Conservation (phyloP, 441 rosid species). For the Monsonia emarginata region DNA sequence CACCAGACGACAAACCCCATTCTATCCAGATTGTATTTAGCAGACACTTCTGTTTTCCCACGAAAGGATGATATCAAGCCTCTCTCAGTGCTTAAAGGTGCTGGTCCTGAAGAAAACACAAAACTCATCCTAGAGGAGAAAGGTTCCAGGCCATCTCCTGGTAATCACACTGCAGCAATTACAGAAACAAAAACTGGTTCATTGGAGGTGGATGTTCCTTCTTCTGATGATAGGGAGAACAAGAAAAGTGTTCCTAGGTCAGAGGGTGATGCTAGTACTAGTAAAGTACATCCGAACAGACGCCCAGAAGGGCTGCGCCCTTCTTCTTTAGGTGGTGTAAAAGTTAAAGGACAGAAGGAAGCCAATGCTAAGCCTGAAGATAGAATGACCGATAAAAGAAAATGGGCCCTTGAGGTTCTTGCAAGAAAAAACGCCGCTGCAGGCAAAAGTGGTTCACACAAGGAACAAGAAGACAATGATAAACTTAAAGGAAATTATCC, state of each 20-base stretch:
- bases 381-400: conserved; percentile 70
- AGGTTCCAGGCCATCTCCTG: conserved; percentile 26
- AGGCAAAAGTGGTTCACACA: conserved; percentile 39
- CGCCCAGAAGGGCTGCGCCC: conserved; percentile 22
- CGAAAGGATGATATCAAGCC: conserved; percentile 80
- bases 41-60: conserved; percentile 93
- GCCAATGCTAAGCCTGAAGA: conserved; percentile 36
- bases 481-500: conserved; percentile 69
- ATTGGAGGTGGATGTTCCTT: conserved; percentile 29
- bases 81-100: conserved; percentile 39
- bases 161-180: conserved; percentile 24
- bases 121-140: conserved; percentile 25
- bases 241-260: conserved; percentile 35
- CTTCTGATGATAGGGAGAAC: conserved; percentile 30
- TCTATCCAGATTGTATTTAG: conserved; percentile 87
- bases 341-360: conserved; percentile 32
- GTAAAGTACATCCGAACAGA: conserved; percentile 27
- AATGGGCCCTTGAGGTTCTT: conserved; percentile 92
- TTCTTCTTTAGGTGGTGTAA: conserved; percentile 26
- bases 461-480: conserved; percentile 46
- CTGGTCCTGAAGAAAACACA: conserved; percentile 34
- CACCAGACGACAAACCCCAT: conserved; percentile 52
- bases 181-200: conserved; percentile 29
- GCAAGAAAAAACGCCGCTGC: conserved; percentile 74
- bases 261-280: conserved; percentile 29